These are phyloP conservation scores for Backusella parvicylindrica DNA, from an alignment of 192 early-diverging fungal genomes.

Conservation along the genomic window DNA sequence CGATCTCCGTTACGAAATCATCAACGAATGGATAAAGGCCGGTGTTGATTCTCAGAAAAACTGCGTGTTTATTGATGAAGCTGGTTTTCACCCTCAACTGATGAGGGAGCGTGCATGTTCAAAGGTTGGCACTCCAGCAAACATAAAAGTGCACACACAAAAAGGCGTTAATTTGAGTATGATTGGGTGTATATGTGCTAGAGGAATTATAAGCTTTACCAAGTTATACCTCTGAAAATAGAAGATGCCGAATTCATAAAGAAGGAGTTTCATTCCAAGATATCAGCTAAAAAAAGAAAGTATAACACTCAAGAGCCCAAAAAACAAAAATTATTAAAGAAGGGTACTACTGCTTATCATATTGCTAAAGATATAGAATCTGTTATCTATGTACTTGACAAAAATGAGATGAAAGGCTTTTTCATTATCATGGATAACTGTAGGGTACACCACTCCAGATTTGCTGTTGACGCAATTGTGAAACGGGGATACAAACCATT, in stretches of 20 bases:
- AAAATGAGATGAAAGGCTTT: slow-evolving; percentile 6
- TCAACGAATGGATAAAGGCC: not conserved
- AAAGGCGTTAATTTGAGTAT: too few species aligned
- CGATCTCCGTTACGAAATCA: not conserved
- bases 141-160: not conserved
- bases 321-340: not conserved
- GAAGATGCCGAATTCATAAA: not conserved
- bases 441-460: slow-evolving; percentile 1
- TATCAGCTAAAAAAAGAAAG: not conserved
- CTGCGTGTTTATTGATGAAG: too few species aligned
- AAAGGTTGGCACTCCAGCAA: too few species aligned
- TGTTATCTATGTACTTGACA: not conserved
- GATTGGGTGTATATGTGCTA: too few species aligned
- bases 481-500: too few species aligned
- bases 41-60: too few species aligned
- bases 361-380: slow-evolving; percentile 3
- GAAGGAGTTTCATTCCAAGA: not conserved
- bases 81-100: slow-evolving; percentile 8
- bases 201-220: too few species aligned
- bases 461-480: not conserved
- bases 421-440: slow-evolving; percentile 24
- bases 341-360: not conserved
- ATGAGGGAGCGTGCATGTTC: not conserved
- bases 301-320: not conserved
- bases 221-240: not conserved